Conservation (phyloP, 371 early-diverging fungal genomes). For the Nematocida sp. region DNA sequence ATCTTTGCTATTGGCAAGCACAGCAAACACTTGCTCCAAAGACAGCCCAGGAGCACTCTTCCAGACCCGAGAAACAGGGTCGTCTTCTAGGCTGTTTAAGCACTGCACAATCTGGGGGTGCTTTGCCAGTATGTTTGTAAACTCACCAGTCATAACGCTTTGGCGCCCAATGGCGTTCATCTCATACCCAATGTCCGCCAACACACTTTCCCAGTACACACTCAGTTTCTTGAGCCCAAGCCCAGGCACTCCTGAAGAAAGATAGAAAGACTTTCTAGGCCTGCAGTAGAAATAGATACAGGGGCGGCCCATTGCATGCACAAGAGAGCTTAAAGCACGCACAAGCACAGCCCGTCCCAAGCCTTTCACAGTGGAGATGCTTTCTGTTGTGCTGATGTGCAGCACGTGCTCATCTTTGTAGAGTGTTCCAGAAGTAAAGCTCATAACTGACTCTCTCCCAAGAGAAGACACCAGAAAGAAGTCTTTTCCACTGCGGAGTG, state of each 20-base stretch:
- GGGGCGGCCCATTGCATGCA: background rate
- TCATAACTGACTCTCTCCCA: too few relatives aligned
- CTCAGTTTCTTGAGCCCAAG: background rate
- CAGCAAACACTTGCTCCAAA: background rate
- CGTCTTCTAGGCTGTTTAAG: constrained; percentile 1
- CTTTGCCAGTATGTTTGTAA: background rate
- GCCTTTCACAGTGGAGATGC: background rate
- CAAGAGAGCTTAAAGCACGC: background rate
- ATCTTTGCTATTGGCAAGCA: constrained; percentile 38
- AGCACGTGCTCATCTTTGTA: background rate
- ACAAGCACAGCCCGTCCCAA: constrained; percentile 2
- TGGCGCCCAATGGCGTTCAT: background rate
- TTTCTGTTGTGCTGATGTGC: constrained; percentile 24
- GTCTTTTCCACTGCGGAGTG: too few relatives aligned
- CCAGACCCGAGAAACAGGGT: constrained; percentile 12
- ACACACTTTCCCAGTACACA: constrained; percentile 20
- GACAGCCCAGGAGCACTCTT: too few relatives aligned
- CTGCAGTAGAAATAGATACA: constrained; percentile 16
- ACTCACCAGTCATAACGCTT: background rate
- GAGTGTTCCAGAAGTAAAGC: too few relatives aligned
- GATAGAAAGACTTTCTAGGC: background rate
- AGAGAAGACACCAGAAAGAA: too few relatives aligned
- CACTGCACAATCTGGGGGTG: background rate
- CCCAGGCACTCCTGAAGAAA: background rate
- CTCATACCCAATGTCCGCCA: constrained; percentile 5